Conservation (phyloP, 2,329 filamentous ascomycete genomes). For the Zymoseptoria passerinii region DNA sequence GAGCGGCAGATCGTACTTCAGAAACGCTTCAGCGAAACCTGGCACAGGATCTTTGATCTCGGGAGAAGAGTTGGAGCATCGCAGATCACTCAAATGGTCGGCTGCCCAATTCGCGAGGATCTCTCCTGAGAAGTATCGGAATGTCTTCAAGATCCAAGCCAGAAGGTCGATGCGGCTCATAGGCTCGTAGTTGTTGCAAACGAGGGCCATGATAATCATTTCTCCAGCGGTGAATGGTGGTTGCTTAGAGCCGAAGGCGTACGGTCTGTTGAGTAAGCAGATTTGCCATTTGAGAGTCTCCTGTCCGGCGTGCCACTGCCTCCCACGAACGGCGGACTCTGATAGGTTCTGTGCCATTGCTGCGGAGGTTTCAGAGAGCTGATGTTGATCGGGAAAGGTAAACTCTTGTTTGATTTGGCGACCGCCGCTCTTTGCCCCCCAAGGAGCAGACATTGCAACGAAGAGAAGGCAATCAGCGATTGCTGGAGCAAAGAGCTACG, state of each 20-base stretch:
- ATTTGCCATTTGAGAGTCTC: not conserved
- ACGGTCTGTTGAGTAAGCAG: not conserved
- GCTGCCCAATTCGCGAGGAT: not conserved
- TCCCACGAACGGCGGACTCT: not conserved
- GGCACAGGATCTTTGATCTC: not conserved
- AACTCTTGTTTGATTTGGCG: not conserved
- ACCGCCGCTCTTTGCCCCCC: not conserved
- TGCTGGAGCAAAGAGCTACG: not conserved
- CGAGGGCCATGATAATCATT: conserved; percentile 7
- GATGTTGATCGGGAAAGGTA: not conserved
- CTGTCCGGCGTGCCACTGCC: not conserved
- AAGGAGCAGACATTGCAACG: not conserved
- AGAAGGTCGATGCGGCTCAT: not conserved
- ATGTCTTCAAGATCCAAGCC: not conserved
- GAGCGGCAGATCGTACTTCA: not conserved
- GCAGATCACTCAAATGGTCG: not conserved
- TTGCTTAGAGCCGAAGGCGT: not conserved
- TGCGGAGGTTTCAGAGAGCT: not conserved
- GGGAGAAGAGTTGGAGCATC: not conserved
- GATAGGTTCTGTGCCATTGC: not conserved
- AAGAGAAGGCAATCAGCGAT: not conserved
- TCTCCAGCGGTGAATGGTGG: conserved; percentile 3
- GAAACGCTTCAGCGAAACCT: not conserved
- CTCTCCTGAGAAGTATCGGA: not conserved
- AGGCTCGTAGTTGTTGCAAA: not conserved